These are phyloP conservation scores for Nepenthes alata DNA, from an alignment of 179 eudicot genomes.

Conservation along the genomic window DNA sequence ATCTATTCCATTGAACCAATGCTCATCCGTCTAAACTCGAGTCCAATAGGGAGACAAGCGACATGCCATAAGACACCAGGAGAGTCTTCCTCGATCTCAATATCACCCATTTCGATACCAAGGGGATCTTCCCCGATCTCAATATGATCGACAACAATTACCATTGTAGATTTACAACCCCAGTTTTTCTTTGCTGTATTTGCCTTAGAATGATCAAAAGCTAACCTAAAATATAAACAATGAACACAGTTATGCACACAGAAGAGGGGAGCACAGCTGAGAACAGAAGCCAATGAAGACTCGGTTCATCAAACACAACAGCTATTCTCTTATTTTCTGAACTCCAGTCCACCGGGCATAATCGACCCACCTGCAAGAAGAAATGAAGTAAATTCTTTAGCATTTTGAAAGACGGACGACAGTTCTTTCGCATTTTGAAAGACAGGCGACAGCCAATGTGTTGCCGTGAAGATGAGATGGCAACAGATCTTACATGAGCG, in stretches of 20 bases:
- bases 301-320: neutral
- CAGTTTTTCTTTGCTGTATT: too few species aligned
- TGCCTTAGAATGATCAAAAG: too few species aligned
- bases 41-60: too few species aligned
- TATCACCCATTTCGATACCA: too few species aligned
- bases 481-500: conserved; percentile 45
- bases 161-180: too few species aligned
- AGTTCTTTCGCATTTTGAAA: neutral
- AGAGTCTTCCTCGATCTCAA: too few species aligned
- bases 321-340: conserved; percentile 49
- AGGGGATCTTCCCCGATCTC: too few species aligned
- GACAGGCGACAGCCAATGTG: neutral
- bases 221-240: neutral
- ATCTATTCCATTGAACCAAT: too few species aligned
- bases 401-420: neutral
- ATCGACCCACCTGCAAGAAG: conserved; percentile 75
- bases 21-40: too few species aligned
- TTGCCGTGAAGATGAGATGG: neutral
- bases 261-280: neutral
- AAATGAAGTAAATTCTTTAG: neutral
- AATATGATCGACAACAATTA: too few species aligned
- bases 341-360: conserved; percentile 87
- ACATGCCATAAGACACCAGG: too few species aligned
- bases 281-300: neutral
- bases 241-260: neutral